Evolutionary conservation across 2,329 filamentous ascomycete species (phyloP).

Genomic region (Diaporthe capsici): DNA sequence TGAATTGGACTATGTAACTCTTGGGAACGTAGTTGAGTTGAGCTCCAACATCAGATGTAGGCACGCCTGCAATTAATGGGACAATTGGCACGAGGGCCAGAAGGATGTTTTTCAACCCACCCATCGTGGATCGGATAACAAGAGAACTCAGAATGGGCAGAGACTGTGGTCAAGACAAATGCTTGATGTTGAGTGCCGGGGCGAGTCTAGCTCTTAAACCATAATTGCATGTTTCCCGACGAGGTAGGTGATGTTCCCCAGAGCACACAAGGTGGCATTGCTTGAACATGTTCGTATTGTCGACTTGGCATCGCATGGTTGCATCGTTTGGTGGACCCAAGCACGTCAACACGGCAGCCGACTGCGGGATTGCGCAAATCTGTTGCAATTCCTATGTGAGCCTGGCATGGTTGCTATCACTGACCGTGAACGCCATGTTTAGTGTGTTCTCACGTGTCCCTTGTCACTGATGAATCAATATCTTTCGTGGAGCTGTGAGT

Average conservation of each 20-base stretch:
- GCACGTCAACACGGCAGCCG: not conserved
- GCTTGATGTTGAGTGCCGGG: not conserved
- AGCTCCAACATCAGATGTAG: not conserved
- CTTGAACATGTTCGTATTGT: slow-evolving; percentile 21
- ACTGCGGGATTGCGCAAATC: not conserved
- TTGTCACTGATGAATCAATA: not conserved
- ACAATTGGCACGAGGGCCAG: not conserved
- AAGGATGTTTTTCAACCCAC: not conserved
- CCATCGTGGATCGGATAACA: not conserved
- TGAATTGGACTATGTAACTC: slow-evolving; percentile 10
- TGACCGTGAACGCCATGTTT: not conserved
- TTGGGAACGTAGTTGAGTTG: not conserved
- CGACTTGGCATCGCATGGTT: slow-evolving; percentile 17
- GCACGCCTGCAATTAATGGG: not conserved
- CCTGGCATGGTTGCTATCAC: not conserved
- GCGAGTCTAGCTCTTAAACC: not conserved
- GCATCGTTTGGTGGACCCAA: slow-evolving; percentile 2
- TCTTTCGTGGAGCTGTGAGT: not conserved
- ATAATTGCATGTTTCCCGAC: not conserved
- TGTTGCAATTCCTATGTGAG: not conserved
- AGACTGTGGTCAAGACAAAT: not conserved
- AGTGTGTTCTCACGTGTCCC: not conserved
- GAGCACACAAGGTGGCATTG: not conserved
- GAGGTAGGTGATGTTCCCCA: not conserved
- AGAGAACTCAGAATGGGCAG: too few species aligned